Evolutionary conservation across 768 basidiomycete species (phyloP).

Genomic region (Lenzites betulinus): DNA sequence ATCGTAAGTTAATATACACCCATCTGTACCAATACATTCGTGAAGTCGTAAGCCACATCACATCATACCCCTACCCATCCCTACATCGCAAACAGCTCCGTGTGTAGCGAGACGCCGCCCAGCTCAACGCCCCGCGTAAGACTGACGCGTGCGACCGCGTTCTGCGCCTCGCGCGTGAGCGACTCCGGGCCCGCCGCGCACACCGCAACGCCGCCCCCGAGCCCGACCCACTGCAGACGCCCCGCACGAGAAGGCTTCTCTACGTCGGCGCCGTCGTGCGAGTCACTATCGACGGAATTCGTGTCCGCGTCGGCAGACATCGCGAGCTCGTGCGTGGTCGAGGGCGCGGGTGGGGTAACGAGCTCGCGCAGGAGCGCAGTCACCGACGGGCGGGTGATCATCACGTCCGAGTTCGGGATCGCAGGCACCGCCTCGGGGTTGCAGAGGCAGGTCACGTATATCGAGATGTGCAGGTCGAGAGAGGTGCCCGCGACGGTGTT

Average conservation of each 20-base stretch:
- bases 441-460: constrained; percentile 80
- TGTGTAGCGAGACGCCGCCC: constrained; percentile 73
- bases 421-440: constrained; percentile 62
- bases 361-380: constrained; percentile 47
- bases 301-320: constrained; percentile 25
- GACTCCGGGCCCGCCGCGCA: constrained; percentile 81
- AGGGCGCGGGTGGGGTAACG: constrained; percentile 28
- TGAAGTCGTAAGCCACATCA: neutral
- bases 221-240: constrained; percentile 36
- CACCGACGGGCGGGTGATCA: constrained; percentile 49
- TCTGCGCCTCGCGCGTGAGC: constrained; percentile 69
- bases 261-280: constrained; percentile 18
- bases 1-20: constrained; percentile 6
- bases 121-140: constrained; percentile 42
- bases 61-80: no score
- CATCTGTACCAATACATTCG: neutral
- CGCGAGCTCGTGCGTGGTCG: constrained; percentile 6
- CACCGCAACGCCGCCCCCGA: constrained; percentile 68
- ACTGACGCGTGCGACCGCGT: constrained; percentile 70
- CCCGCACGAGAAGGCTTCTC: constrained; percentile 22
- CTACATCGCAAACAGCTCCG: constrained; percentile 66
- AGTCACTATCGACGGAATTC: constrained; percentile 9
- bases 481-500: constrained; percentile 40
- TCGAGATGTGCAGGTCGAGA: constrained; percentile 68
- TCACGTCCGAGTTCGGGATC: constrained; percentile 67